These are phyloP conservation scores for Leccinum truebloodii DNA, from an alignment of 768 basidiomycete genomes.

Conservation along the genomic window DNA sequence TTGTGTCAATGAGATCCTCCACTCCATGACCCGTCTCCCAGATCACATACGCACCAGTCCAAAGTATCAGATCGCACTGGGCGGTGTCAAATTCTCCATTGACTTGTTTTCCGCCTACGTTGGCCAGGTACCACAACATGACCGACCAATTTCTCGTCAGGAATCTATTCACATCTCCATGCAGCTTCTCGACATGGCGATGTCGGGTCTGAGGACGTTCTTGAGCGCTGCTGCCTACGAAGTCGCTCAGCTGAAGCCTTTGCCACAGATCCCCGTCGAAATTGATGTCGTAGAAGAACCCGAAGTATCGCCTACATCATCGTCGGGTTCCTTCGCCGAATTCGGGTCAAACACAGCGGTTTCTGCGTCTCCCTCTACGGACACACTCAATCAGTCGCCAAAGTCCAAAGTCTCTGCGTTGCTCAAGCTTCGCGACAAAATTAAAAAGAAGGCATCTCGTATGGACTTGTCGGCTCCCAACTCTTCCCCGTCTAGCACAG, in stretches of 20 bases:
- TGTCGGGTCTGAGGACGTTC: constrained; percentile 35
- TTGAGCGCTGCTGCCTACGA: constrained; percentile 33
- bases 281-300: constrained; percentile 5
- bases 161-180: constrained; percentile 21
- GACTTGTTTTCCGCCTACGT: constrained; percentile 27
- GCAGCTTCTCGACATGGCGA: constrained; percentile 32
- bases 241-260: constrained; percentile 27
- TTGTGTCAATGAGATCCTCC: constrained; percentile 29
- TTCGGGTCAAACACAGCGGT: background rate
- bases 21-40: constrained; percentile 28
- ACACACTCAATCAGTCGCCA: background rate
- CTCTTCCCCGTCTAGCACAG: constrained; percentile 24
- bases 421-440: constrained; percentile 13
- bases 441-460: constrained; percentile 10
- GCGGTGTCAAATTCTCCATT: constrained; percentile 22
- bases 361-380: constrained; percentile 5
- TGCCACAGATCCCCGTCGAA: constrained; percentile 25
- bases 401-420: constrained; percentile 19
- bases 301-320: background rate
- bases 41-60: constrained; percentile 19
- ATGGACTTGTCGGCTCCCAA: constrained; percentile 1
- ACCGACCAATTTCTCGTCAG: constrained; percentile 3
- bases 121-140: constrained; percentile 5
- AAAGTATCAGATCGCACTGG: constrained; percentile 25
- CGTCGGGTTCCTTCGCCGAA: constrained; percentile 10